Evolutionary conservation across 106 monocot genomes (phyloP), one percentile per base, ranked within the genome.

Genomic region (Dendrobium nobile): DNA sequence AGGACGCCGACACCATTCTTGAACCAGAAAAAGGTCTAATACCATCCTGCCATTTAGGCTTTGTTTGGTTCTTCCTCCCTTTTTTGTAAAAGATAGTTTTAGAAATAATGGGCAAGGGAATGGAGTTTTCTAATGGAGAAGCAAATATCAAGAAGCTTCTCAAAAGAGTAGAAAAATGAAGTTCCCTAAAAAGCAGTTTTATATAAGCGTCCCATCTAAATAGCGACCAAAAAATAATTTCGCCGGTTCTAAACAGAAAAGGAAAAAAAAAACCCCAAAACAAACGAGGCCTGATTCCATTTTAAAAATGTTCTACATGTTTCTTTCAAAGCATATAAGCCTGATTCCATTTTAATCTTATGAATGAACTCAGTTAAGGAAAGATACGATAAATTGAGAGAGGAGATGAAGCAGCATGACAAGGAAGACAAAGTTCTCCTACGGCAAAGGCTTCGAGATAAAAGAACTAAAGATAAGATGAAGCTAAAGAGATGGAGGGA

Each of bases 351-450:
- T 70, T 70, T 37, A 37, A 70, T 70, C 20, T 70, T 31, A 15
- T 15, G 70, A 33, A 11, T 70, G 2, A 8, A 75, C 79, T 20
- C 84, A 90, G 90, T 90, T 20, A 79, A 83, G 51, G 85, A 90
- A 78, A 78, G 93, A 43, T 93, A 90, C 47, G 58, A 64, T n/a
- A 92, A 88, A 76, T 77, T 95, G 77, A 82, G 80, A 75, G 85
- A 84, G 80, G 87, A 90, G 54, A 87, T 90, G 94, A 88, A 90
- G 75, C 64, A 42, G 73, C 45, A 80, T 6, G 92, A 95, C 41
- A 88, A 90, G 82, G 94, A 92, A 77, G 94, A 95, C 79, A 95
- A 91, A 81, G 67, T 85, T 72, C 56, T 92, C 44, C 88, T 85
- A 16, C 84, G 78, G 61, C 85, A 90, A 79, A 89, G 87, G 27